Base-by-base conservation (phyloP, 371 early-diverging fungal genomes). In the Paramicrosporidium saccamoebae region DNA sequence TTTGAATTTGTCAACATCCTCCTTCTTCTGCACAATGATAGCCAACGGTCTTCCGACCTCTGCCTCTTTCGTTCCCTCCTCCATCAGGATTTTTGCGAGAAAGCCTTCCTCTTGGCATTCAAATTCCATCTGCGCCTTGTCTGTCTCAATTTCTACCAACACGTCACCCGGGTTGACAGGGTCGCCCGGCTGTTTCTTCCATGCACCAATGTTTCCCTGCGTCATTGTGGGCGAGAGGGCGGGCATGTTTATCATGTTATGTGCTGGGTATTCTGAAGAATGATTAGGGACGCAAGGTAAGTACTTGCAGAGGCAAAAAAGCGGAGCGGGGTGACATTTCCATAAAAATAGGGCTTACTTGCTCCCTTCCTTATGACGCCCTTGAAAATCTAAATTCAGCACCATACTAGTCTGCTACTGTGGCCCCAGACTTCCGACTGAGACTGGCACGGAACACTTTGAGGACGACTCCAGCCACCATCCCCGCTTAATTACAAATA, bases 121-220 rank as follows among this genome's bases (percentile, higher is more conserved):
- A 46, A 88, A 81, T 44, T 94, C 95, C 86, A 94, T 90, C 49
- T 79, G 81, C 21, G 95, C 95, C 63, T 94, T 94, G 51, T 94
- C 90, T 13, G 95, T 94, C 50, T 94, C 95, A 28, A 94, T 77
- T 48, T 86, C 90, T 20, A 79, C 79, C 22, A 94, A 48, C 18
- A 84, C 77, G 42, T 90, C 90, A 26, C 95, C 95, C n/a, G 86
- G 71, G 15, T 47, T 44, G 28, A 94, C 44, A 30, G 46, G 54
- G 49, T 94, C 95, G 16, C 95, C 94, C 24, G 75, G 60, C 44
- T 66, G 58, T 58, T 88, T 88, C 40, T 69, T 58, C 86, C 88
- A 94, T 27, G 51, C 40, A 21, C 82, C 84, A 33, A 94, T 58
- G 54, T 75, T 86, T 47, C 92, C 92, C 46, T 61, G 58, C 22